A percentile compares a stretch with the other conserved stretches of the same genome.
These are phyloP conservation scores for Punica granatum DNA, from an alignment of 345 rosid genomes.

Conservation along the genomic window DNA sequence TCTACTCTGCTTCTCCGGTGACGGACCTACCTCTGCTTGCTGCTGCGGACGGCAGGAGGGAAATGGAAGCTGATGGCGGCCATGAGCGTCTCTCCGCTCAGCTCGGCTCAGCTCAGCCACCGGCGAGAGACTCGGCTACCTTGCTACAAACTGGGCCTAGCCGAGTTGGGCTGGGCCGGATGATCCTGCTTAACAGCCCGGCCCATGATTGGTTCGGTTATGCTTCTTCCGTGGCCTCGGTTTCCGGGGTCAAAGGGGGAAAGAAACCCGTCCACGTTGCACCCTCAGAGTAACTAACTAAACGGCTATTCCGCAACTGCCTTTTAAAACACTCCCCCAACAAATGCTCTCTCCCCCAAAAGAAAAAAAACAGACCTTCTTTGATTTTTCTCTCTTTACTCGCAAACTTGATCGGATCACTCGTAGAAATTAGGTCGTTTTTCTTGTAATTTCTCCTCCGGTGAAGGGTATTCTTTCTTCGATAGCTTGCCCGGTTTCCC, in stretches of 20 bases:
- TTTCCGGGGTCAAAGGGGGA: background rate
- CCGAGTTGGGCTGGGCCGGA: background rate
- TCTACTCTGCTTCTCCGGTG: conserved; percentile 11
- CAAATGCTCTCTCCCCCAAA: background rate
- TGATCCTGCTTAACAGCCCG: background rate
- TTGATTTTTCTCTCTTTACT: background rate
- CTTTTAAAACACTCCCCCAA: background rate
- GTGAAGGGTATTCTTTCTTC: no score
- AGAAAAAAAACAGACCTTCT: background rate
- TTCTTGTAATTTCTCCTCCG: no score
- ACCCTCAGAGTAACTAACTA: background rate
- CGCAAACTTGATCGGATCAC: no score
- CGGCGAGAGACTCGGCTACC: background rate
- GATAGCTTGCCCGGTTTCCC: background rate
- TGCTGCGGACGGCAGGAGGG: no score
- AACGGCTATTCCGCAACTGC: conserved; percentile 2
- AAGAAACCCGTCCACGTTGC: conserved; percentile 5
- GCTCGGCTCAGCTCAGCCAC: conserved; percentile 2
- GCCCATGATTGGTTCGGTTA: no score
- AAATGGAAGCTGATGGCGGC: background rate
- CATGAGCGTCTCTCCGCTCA: background rate
- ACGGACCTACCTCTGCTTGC: no score
- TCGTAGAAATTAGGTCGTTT: no score
- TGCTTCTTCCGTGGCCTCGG: background rate
- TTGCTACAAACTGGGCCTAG: no score